These are phyloP conservation scores for Backusella westeae DNA, from an alignment of 192 early-diverging fungal genomes.

Conservation along the genomic window DNA sequence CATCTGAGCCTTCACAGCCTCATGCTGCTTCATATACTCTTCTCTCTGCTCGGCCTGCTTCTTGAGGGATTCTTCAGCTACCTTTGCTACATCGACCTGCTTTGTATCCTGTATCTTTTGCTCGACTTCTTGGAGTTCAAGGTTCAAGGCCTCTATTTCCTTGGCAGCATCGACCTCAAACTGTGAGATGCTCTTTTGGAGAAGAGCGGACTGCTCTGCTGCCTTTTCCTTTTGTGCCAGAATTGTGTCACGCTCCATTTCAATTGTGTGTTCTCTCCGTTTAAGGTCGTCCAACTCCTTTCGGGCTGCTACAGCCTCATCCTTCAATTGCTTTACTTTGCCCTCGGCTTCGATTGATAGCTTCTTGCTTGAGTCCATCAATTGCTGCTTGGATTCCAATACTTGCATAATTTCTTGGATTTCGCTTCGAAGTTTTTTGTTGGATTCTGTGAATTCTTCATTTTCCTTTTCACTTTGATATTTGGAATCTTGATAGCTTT, in stretches of 20 bases:
- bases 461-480: constrained; percentile 7
- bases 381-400: neutral
- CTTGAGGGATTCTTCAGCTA: neutral
- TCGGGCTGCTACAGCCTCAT: neutral
- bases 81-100: neutral
- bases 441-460: neutral
- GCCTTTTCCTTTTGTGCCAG: neutral
- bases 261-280: neutral
- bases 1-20: constrained; percentile 2
- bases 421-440: neutral
- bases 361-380: neutral
- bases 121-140: neutral
- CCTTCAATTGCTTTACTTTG: constrained; percentile 31
- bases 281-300: constrained; percentile 6
- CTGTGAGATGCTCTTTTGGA: neutral
- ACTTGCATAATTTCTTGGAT: constrained; percentile 1
- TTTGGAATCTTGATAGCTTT: neutral
- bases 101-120: neutral
- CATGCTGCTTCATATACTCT: neutral
- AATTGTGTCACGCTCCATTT: constrained; percentile 6
- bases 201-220: neutral
- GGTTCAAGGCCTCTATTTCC: neutral
- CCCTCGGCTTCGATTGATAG: constrained; percentile 32
- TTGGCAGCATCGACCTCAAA: neutral
- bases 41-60: neutral